Evolutionary conservation across 1,284 basidiomycete species (phyloP), one percentile per base, ranked within the genome.

Genomic region (Sporisorium iseilematis-ciliati): DNA sequence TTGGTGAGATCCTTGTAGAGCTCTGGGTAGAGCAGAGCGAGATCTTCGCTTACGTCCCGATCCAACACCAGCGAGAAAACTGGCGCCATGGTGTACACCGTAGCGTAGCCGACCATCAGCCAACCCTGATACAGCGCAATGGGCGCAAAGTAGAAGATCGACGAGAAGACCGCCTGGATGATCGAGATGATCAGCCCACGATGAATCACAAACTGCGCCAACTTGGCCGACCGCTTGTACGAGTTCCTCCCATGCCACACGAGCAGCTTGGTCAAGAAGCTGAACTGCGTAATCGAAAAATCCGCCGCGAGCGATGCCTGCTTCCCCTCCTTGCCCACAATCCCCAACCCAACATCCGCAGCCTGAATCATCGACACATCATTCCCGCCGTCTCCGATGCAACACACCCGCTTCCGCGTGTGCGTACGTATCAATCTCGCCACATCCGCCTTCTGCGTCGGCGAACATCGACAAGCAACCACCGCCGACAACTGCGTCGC

Each of bases 141-240:
- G 0, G 97, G 97, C 0, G 96, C 95, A 87, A 98, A 99, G 87
- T 97, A 99, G 87, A 99, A 98, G 62, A 99, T 98, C 3, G 93
- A 91, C 7, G 93, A 95, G 85, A 98, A 98, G 2, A 99, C 96
- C 46, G 86, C 87, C 70, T 87, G 86, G 89, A 99, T 98, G 83
- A 98, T 91, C 3, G 94, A 95, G 67, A 99, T 99, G 86, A 99
- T 98, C 43, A 99, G 88, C 7, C 97, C 97, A 21, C 85, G 81
- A 48, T 99, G 97, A 75, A 99, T 99, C 78, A 99, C 96, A 83
- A 99, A 99, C 84, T 99, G 97, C 0, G 95, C 94, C 20, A 99
- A 89, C 86, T 99, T 99, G 25, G 97, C 95, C 0, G 93, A 96
- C 65, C 97, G 93, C 65, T 97, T 94, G 87, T 99, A 99, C 18